Evolutionary conservation across 768 basidiomycete genomes (phyloP).

Genomic region (Termitomyces sp.): DNA sequence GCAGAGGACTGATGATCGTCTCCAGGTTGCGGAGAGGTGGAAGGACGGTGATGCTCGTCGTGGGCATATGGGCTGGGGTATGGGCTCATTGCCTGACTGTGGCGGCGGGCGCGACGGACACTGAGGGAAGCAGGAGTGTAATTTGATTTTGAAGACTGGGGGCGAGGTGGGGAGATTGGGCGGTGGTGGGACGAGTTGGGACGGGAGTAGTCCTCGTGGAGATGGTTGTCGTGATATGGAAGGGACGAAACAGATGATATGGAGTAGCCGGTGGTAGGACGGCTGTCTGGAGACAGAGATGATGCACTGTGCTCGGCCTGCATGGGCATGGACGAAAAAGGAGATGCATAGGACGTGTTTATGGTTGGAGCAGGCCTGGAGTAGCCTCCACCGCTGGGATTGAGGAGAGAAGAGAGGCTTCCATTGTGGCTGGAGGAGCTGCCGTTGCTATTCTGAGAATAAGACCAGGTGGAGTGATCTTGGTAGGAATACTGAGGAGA

Average conservation of each 20-base stretch:
- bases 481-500: conserved; percentile 62
- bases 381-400: conserved; percentile 57
- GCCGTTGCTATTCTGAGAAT: conserved; percentile 36
- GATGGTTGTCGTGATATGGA: conserved; percentile 56
- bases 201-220: conserved; percentile 62
- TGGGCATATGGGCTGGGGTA: conserved; percentile 82
- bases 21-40: conserved; percentile 65
- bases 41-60: conserved; percentile 58
- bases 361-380: conserved; percentile 63
- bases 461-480: conserved; percentile 55
- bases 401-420: conserved; percentile 72
- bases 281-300: conserved; percentile 78
- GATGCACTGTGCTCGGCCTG: conserved; percentile 64
- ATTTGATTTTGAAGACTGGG: conserved; percentile 54
- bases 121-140: conserved; percentile 51
- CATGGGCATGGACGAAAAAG: conserved; percentile 68
- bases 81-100: conserved; percentile 84
- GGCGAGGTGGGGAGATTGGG: conserved; percentile 63
- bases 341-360: conserved; percentile 65
- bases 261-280: conserved; percentile 82
- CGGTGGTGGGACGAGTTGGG: conserved; percentile 72
- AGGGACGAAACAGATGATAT: conserved; percentile 77
- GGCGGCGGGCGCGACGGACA: conserved; percentile 68
- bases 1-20: conserved; percentile 39
- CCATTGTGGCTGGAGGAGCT: conserved; percentile 62